Conservation (phyloP, 257 asterid species). For the Solanum lycopersicoides region DNA sequence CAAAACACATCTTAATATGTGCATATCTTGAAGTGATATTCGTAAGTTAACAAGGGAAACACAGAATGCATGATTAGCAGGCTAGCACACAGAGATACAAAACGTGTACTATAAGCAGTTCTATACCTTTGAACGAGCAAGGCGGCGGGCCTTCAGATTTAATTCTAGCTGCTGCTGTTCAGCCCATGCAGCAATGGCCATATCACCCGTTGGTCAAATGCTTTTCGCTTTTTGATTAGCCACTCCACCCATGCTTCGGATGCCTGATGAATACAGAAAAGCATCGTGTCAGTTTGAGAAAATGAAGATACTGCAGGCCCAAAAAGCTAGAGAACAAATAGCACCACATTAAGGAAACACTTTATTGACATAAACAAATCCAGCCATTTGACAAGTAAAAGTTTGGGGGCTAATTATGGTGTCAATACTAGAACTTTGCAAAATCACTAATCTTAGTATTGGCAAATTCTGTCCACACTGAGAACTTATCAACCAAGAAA, state of each 20-base stretch:
- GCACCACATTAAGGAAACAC: background rate
- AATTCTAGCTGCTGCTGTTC: conserved; percentile 91
- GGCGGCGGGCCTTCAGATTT: conserved; percentile 83
- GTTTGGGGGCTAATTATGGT: background rate
- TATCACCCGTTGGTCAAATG: conserved; percentile 96
- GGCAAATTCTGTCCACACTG: background rate
- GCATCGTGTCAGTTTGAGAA: background rate
- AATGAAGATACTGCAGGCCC: background rate
- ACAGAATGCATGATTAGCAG: background rate
- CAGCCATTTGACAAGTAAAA: background rate
- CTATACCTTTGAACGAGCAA: conserved; percentile 89
- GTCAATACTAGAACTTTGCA: background rate
- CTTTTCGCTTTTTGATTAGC: conserved; percentile 85
- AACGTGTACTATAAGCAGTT: background rate
- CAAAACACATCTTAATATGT: background rate
- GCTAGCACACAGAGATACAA: background rate
- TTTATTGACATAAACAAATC: background rate
- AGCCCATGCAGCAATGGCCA: conserved; percentile 98
- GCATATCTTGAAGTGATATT: background rate
- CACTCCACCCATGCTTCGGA: conserved; percentile 99
- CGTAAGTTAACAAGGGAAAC: background rate
- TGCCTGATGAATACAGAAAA: conserved; percentile 35
- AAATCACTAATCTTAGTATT: background rate
- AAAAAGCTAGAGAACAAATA: background rate
- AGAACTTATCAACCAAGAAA: background rate